phyloP scores from a whole-genome alignment of 371 early-diverging fungal species.

The Smittium culicis region DNA sequence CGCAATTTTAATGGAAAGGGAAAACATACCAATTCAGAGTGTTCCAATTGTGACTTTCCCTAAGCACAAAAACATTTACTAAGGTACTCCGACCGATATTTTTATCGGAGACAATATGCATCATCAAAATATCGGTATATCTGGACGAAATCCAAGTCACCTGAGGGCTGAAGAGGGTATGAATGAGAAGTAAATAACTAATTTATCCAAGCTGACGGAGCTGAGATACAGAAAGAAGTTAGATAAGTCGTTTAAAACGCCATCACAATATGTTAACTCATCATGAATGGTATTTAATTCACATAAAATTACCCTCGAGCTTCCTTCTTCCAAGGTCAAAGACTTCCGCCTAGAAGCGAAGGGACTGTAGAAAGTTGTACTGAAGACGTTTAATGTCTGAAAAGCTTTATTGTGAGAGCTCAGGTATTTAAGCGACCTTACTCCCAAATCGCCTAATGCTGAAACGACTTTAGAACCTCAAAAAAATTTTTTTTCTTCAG shows the following conservation, averaged over 20 bases:
- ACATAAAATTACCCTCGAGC: not conserved
- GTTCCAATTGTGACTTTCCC: slow-evolving; percentile 32
- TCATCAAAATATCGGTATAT: slow-evolving; percentile 26
- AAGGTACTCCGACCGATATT: slow-evolving; percentile 29
- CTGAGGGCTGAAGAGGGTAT: slow-evolving; percentile 5
- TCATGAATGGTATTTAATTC: slow-evolving; percentile 30
- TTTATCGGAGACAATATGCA: slow-evolving; percentile 20
- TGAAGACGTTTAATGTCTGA: not conserved
- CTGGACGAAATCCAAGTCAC: slow-evolving; percentile 29
- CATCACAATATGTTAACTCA: slow-evolving; percentile 26
- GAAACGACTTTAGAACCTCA: not conserved
- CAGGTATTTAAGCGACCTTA: not conserved
- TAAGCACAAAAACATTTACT: slow-evolving; percentile 33
- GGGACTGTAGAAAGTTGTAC: not conserved
- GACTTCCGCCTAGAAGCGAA: not conserved
- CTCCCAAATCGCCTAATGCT: not conserved
- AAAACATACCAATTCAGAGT: slow-evolving; percentile 34
- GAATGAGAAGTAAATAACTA: slow-evolving; percentile 13
- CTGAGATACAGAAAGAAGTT: slow-evolving; percentile 27
- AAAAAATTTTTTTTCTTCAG: not conserved
- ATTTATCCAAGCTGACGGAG: slow-evolving; percentile 18
- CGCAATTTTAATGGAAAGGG: slow-evolving; percentile 33
- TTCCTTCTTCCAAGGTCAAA: not conserved
- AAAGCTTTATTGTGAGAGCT: not conserved
- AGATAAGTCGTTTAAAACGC: slow-evolving; percentile 20